phyloP scores from a whole-genome alignment of 805 yeast genomes.

The Yarrowia bubula region DNA sequence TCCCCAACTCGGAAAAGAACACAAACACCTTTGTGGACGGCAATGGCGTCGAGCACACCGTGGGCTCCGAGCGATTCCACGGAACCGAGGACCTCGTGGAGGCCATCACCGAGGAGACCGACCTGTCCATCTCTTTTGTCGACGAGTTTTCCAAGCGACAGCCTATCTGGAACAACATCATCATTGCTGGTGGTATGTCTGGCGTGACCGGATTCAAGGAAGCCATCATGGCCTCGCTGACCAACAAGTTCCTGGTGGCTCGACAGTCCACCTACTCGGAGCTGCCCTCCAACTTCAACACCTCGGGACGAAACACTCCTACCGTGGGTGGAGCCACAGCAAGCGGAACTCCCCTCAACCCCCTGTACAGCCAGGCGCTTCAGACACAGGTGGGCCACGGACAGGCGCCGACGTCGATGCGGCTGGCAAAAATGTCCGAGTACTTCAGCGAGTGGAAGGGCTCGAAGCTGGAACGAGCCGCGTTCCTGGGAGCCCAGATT shows the following conservation, averaged over 20 bases:
- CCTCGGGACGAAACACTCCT: constrained; percentile 38
- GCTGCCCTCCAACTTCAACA: constrained; percentile 40
- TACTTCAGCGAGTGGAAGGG: constrained; percentile 95
- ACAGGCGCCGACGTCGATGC: constrained; percentile 80
- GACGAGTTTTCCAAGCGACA: constrained; percentile 71
- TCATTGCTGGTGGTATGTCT: constrained; percentile 75
- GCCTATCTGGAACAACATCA: constrained; percentile 79
- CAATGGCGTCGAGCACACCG: constrained; percentile 52
- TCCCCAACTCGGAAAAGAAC: constrained; percentile 64
- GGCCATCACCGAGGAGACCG: constrained; percentile 53
- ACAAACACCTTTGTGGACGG: constrained; percentile 67
- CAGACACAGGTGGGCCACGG: constrained; percentile 39
- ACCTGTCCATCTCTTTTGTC: constrained; percentile 52
- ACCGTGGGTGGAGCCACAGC: constrained; percentile 29
- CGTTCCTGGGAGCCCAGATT: constrained; percentile 83
- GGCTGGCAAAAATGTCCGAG: constrained; percentile 72
- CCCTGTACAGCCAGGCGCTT: constrained; percentile 41
- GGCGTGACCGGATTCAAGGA: constrained; percentile 74
- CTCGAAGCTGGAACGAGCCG: constrained; percentile 68
- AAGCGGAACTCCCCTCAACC: constrained; percentile 41
- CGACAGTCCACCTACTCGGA: constrained; percentile 41
- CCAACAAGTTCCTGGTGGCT: constrained; percentile 52
- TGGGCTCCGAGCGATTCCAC: constrained; percentile 89
- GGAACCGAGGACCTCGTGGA: constrained; percentile 66
- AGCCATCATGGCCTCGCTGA: constrained; percentile 58